A percentile compares a stretch with the other conserved stretches of the same genome.
Conservation (phyloP, 2,329 filamentous ascomycete species). For the Leptographium wingfieldii region DNA sequence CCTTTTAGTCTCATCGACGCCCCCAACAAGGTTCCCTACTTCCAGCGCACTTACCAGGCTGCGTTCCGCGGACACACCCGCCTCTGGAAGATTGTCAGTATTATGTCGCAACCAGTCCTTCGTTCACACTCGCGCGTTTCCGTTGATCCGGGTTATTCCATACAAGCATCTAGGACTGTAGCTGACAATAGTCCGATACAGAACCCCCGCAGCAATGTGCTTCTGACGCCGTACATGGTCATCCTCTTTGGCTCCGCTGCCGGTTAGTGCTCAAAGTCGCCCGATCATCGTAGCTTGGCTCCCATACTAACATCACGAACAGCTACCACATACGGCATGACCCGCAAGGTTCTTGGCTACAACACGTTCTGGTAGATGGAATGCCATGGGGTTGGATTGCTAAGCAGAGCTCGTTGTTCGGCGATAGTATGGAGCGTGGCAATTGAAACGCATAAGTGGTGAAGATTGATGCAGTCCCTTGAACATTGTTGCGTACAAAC, state of each 20-base stretch:
- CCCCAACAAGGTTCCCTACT: conserved; percentile 62
- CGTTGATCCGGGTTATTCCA: neutral
- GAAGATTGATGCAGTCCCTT: neutral
- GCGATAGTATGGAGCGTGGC: neutral
- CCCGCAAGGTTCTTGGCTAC: conserved; percentile 61
- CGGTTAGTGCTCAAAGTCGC: conserved; percentile 26
- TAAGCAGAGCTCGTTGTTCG: too few species aligned
- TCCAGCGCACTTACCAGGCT: conserved; percentile 64
- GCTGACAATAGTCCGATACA: conserved; percentile 22
- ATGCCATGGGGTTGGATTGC: neutral
- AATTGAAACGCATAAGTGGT: neutral
- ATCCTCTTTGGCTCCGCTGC: conserved; percentile 49
- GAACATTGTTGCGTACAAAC: neutral
- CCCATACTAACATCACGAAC: neutral
- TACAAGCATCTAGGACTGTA: neutral
- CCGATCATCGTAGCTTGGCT: conserved; percentile 1
- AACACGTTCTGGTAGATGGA: conserved; percentile 52
- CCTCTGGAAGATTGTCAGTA: conserved; percentile 69
- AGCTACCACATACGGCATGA: conserved; percentile 58
- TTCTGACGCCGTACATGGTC: conserved; percentile 58
- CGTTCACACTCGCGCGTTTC: neutral
- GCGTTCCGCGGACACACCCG: conserved; percentile 57
- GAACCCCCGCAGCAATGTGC: conserved; percentile 50
- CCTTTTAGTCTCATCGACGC: conserved; percentile 48
- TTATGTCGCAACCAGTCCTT: neutral